phyloP scores from a whole-genome alignment of 2,329 filamentous ascomycete genomes.

The Verticillium zaregamsianum region DNA sequence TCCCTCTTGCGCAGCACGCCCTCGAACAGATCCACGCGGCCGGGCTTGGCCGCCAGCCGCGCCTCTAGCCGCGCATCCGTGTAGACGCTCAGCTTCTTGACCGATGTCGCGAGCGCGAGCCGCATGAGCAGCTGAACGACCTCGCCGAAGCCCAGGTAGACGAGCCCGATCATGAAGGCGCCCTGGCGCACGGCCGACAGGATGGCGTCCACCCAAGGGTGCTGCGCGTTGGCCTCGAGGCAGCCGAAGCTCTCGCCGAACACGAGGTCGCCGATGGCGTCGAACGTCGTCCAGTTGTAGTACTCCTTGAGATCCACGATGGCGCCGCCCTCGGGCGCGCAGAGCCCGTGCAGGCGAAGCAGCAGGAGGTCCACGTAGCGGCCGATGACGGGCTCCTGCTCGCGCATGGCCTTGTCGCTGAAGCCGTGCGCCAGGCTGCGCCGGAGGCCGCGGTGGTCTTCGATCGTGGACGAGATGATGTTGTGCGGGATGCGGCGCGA shows the following conservation, averaged over 20 bases:
- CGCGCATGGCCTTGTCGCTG: slow-evolving; percentile 21
- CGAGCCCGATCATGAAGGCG: not conserved
- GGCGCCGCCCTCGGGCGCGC: slow-evolving; percentile 1
- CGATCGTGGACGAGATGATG: slow-evolving; percentile 11
- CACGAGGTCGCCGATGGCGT: slow-evolving; percentile 23
- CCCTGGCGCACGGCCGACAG: slow-evolving; percentile 7
- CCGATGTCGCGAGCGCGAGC: not conserved
- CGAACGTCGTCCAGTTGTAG: slow-evolving; percentile 24
- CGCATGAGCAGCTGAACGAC: not conserved
- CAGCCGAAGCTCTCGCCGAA: slow-evolving; percentile 24
- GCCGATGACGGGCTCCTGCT: slow-evolving; percentile 23
- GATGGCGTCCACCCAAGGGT: slow-evolving; percentile 20
- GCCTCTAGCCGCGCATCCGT: not conserved
- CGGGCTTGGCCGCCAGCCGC: not conserved
- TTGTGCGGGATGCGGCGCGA: not conserved
- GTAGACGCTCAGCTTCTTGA: not conserved
- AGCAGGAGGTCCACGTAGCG: slow-evolving; percentile 22
- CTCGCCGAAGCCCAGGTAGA: not conserved
- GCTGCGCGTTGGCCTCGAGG: slow-evolving; percentile 16
- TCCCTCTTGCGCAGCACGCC: not conserved
- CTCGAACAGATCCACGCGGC: slow-evolving; percentile 1
- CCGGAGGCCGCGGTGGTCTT: slow-evolving; percentile 17
- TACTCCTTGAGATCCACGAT: slow-evolving; percentile 18
- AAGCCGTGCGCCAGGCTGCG: slow-evolving; percentile 23
- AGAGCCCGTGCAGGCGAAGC: slow-evolving; percentile 12